Evolutionary conservation across 306 rosid genomes (phyloP).

Genomic region (Nissolia schottii): DNA sequence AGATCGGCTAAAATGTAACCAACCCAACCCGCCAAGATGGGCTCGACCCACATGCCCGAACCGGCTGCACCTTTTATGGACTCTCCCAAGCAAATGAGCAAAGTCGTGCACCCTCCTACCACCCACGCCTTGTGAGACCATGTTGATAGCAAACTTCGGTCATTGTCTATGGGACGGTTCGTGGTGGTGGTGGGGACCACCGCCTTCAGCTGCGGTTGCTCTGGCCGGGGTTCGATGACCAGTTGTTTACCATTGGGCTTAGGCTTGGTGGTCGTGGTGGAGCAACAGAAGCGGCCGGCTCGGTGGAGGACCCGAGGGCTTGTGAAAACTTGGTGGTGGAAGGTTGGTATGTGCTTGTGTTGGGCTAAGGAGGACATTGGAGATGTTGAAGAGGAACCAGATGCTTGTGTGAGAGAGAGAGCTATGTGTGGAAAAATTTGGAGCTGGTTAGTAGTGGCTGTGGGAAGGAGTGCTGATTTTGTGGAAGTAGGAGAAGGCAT

Average conservation of each 20-base stretch:
- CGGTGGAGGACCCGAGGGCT: not conserved
- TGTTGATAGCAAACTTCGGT: conserved; percentile 57
- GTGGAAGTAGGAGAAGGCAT: conserved; percentile 15
- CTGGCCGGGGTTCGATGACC: conserved; percentile 21
- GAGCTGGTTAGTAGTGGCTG: conserved; percentile 26
- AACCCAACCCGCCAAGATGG: conserved; percentile 29
- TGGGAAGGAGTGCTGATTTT: conserved; percentile 1
- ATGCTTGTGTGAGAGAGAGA: not conserved
- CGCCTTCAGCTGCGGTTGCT: not conserved
- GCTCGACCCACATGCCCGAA: conserved; percentile 29
- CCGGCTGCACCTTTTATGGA: conserved; percentile 31
- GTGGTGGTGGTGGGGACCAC: not conserved
- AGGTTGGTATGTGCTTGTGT: conserved; percentile 35
- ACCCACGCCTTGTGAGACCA: conserved; percentile 92
- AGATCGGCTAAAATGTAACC: conserved; percentile 83
- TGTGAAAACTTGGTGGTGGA: conserved; percentile 18
- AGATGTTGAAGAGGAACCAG: conserved; percentile 18
- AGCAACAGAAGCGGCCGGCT: conserved; percentile 25
- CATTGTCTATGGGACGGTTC: conserved; percentile 34
- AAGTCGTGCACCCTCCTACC: conserved; percentile 36
- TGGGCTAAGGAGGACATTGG: conserved; percentile 65
- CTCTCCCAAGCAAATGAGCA: conserved; percentile 34
- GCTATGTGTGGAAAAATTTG: not conserved
- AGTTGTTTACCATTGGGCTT: conserved; percentile 19
- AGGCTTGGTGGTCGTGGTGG: conserved; percentile 30